Evolutionary conservation across 306 rosid species (phyloP), one percentile per base, ranked within the genome.

Genomic region (Glycyrrhiza uralensis): DNA sequence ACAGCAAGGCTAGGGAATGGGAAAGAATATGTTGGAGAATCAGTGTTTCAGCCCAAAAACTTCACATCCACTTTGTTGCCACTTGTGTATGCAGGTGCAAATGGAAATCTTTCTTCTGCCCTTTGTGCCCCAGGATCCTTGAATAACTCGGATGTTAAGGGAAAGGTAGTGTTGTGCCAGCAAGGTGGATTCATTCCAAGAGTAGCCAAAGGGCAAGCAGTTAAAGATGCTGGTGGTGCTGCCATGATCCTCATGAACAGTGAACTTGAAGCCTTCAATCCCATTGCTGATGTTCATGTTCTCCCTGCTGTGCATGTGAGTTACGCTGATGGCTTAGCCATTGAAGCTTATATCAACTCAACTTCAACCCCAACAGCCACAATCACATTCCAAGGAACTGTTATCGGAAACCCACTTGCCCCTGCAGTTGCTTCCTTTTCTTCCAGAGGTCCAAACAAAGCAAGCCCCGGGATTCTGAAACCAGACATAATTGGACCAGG

Each of bases 401-500:
- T 74, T 9, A 78, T 84, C 3, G 88, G 84, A 14, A 66, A 66
- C 5, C 13, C 32, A 28, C 8, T 18, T 7, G 76, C 88, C 23
- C 91, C 85, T 0, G 41, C 14, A 1, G 78, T 89, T 22, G 7
- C 89, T 57, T 76, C 78, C 0, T 89, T 89, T 55, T 89, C 88
- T 46, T 89, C 89, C 0, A 82, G 85, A 82, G 91, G 89, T 29
- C 95, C 95, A 61, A 86, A 75, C 22, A 0, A 0, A 0, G 52
- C 44, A 13, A 82, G 82, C 55, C 85, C 78, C 0, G 82, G 85
- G n/a, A 82, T 88, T 44, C 55, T 88, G 47, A 82, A 88, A 81
- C 94, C 91, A 0, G 87, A 86, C 75, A 82, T 88, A 18, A 70
- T 84, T 42, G 91, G 87, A 14, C 89, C 86, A 6, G 86, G 87